Evolutionary conservation across 176 grass and related monocot genomes (phyloP), one percentile per base, ranked within the genome.

Genomic region (Pontederia crassipes): DNA sequence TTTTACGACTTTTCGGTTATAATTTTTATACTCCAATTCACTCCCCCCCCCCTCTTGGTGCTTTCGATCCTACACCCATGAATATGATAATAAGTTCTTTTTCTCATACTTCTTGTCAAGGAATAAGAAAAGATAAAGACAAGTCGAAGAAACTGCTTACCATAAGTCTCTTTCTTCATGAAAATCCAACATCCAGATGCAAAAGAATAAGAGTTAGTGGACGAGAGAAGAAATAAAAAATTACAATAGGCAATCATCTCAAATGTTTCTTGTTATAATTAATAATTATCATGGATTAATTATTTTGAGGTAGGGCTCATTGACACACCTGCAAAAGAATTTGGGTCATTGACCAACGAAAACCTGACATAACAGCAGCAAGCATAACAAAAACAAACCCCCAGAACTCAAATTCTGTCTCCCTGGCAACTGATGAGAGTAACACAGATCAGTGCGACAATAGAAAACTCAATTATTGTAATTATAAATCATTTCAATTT

Each of bases 301-400:
- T 18, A 45, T 8, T 13, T 56, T 14, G 35, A n/a, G 26, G 10
- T 26, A 20, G 17, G 46, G 46, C 46, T 60, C 46, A 57, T 54
- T 71, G 2, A 62, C 77, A 62, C 62, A 97, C 93, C 72, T 98
- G 93, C 76, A 98, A 81, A 24, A 98, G 77, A 75, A 98, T 92
- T 48, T 98, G 93, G 72, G 93, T 98, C 93, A 98, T 98, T 54
- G 84, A 98, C 93, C 93, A 98, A 56, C 93, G 84, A 55, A 92
- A 98, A 61, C 93, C 93, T 15, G 87, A 92, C 93, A 98, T 98
- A 77, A 98, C 93, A 79, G 93, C 87, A 81, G 93, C 93, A 84
- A 98, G 81, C 11, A 81, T 86, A 66, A 98, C 93, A 66, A 98
- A 98, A 72, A 89, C 65, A 75, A 98, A 98, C 68, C 93, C 93